Evolutionary conservation across 2,329 filamentous ascomycete genomes (phyloP).

Genomic region (Sarocladiaceae sp.): DNA sequence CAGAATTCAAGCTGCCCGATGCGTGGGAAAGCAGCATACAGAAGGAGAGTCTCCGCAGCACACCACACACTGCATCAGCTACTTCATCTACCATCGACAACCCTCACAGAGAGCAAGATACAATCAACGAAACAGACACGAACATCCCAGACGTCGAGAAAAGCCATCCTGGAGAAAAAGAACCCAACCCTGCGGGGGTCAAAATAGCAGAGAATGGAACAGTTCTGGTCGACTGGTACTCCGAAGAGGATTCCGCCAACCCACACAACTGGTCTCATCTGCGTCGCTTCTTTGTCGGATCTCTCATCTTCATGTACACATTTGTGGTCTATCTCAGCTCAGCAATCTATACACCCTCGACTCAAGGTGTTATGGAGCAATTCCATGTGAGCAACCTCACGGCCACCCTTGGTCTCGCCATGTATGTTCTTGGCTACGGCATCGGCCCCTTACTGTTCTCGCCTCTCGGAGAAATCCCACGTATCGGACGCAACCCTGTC

Average conservation of each 20-base stretch:
- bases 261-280: slow-evolving; percentile 49
- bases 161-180: too few relatives aligned
- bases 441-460: slow-evolving; percentile 62
- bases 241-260: slow-evolving; percentile 49
- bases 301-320: slow-evolving; percentile 52
- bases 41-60: too few relatives aligned
- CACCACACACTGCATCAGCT: too few relatives aligned
- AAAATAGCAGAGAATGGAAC: slow-evolving; percentile 44
- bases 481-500: slow-evolving; percentile 62
- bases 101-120: too few relatives aligned
- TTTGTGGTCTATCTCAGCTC: slow-evolving; percentile 53
- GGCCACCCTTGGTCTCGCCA: slow-evolving; percentile 53
- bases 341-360: slow-evolving; percentile 43
- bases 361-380: slow-evolving; percentile 41
- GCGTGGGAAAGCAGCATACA: too few relatives aligned
- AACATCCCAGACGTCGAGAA: too few relatives aligned
- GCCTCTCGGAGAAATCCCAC: slow-evolving; percentile 62
- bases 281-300: slow-evolving; percentile 36
- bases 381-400: slow-evolving; percentile 49
- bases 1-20: too few relatives aligned
- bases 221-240: slow-evolving; percentile 52
- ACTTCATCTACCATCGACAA: too few relatives aligned
- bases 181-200: slow-evolving; percentile 45
- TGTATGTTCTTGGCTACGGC: slow-evolving; percentile 62
- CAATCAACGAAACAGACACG: too few relatives aligned